A percentile compares a stretch with the other conserved stretches of the same genome.
phyloP scores from a whole-genome alignment of 257 asterid species.

The Fraxinus cuspidata region DNA sequence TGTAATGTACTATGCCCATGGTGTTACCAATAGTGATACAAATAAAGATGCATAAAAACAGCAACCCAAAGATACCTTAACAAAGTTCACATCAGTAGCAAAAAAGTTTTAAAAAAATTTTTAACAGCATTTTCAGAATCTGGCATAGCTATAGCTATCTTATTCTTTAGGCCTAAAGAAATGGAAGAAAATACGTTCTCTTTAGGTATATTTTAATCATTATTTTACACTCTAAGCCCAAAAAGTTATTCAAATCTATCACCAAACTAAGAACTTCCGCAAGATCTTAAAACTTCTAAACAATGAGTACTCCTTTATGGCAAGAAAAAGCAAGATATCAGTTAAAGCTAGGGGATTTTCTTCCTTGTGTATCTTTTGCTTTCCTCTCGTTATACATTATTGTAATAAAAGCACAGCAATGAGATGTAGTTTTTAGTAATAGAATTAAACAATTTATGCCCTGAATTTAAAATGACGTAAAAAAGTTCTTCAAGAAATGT shows the following conservation, averaged over 20 bases:
- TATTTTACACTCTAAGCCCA: neutral
- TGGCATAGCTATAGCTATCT: slow-evolving; percentile 11
- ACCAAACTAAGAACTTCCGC: slow-evolving; percentile 20
- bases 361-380: slow-evolving; percentile 2
- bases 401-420: slow-evolving; percentile 3
- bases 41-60: slow-evolving; percentile 21
- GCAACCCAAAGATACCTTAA: neutral
- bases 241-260: neutral
- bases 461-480: neutral
- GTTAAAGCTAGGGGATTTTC: slow-evolving; percentile 3
- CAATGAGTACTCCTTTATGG: slow-evolving; percentile 4
- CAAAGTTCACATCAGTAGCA: neutral
- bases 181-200: slow-evolving; percentile 16
- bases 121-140: neutral
- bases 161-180: neutral
- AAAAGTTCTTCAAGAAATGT: slow-evolving; percentile 12
- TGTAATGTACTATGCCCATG: slow-evolving; percentile 34
- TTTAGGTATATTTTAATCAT: slow-evolving; percentile 11
- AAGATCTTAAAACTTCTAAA: slow-evolving; percentile 22
- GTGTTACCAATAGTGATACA: slow-evolving; percentile 23
- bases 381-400: neutral
- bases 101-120: slow-evolving; percentile 7
- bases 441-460: slow-evolving; percentile 17
- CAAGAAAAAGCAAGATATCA: neutral
- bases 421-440: slow-evolving; percentile 1